Percentiles rank a stretch among this genome's conserved stretches.
Conservation (phyloP, 1,139 yeast species). For the Candida labiduridarum region DNA sequence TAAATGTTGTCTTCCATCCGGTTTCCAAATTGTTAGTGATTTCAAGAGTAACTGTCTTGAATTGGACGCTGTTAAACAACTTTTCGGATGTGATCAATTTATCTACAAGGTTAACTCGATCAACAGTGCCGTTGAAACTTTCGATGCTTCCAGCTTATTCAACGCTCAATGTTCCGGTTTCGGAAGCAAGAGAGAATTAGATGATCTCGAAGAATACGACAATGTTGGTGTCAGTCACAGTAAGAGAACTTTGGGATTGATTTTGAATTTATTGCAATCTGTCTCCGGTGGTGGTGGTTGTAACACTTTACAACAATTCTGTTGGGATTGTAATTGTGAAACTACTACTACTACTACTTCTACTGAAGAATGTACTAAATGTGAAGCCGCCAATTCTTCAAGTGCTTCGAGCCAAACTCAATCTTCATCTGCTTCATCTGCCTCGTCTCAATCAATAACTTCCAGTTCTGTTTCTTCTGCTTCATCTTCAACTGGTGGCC, state of each 20-base stretch:
- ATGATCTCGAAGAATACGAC: conserved; percentile 3
- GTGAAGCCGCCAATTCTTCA: background rate
- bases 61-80: conserved; percentile 7
- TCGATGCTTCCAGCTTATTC: conserved; percentile 7
- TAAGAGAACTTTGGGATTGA: conserved; percentile 10
- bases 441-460: background rate
- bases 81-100: conserved; percentile 8
- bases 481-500: background rate
- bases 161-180: conserved; percentile 6
- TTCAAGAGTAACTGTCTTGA: conserved; percentile 73
- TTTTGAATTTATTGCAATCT: conserved; percentile 7
- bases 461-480: background rate
- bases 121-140: conserved; percentile 4
- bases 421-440: conserved; percentile 1
- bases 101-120: conserved; percentile 8
- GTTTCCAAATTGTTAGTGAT: conserved; percentile 51
- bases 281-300: conserved; percentile 8
- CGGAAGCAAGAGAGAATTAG: conserved; percentile 11
- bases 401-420: background rate
- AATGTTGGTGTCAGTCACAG: conserved; percentile 6
- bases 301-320: conserved; percentile 10
- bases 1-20: conserved; percentile 15
- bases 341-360: conserved; percentile 1
- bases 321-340: conserved; percentile 14
- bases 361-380: background rate